These are phyloP conservation scores for Cercospora nicotianae DNA, from an alignment of 2,329 filamentous ascomycete genomes.

Conservation along the genomic window DNA sequence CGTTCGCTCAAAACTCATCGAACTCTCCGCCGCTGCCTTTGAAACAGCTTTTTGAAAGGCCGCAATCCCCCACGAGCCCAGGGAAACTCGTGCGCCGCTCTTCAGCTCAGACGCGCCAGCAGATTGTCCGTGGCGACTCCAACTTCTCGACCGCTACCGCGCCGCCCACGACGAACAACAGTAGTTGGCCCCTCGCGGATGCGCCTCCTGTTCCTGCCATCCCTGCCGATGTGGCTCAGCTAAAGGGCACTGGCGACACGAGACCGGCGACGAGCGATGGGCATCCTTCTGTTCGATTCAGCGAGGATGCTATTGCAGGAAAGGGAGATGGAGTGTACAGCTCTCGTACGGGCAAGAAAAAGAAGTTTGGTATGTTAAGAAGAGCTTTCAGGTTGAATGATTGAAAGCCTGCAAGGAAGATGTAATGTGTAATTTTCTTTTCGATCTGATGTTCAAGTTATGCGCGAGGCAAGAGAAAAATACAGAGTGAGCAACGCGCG, in stretches of 20 bases:
- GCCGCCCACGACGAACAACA: slow-evolving; percentile 31
- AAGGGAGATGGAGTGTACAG: slow-evolving; percentile 36
- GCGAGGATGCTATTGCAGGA: slow-evolving; percentile 22
- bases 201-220: slow-evolving; percentile 34
- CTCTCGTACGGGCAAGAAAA: slow-evolving; percentile 52
- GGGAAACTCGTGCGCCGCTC: slow-evolving; percentile 39
- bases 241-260: slow-evolving; percentile 10
- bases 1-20: not conserved
- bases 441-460: not conserved
- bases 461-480: not conserved
- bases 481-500: not conserved
- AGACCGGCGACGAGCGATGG: slow-evolving; percentile 40
- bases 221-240: slow-evolving; percentile 18
- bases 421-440: slow-evolving; percentile 3
- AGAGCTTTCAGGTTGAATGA: slow-evolving; percentile 64
- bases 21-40: slow-evolving; percentile 16
- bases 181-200: slow-evolving; percentile 49
- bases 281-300: slow-evolving; percentile 21
- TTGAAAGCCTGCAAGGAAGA: slow-evolving; percentile 31
- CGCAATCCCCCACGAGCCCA: slow-evolving; percentile 50
- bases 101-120: slow-evolving; percentile 24
- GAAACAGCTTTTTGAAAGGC: slow-evolving; percentile 49
- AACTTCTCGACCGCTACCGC: slow-evolving; percentile 31
- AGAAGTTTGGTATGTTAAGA: slow-evolving; percentile 67
- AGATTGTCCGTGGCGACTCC: slow-evolving; percentile 29